A percentile compares a stretch with the other conserved stretches of the same genome.
phyloP scores from a whole-genome alignment of 345 rosid species.

The Arabidopsis suecica region DNA sequence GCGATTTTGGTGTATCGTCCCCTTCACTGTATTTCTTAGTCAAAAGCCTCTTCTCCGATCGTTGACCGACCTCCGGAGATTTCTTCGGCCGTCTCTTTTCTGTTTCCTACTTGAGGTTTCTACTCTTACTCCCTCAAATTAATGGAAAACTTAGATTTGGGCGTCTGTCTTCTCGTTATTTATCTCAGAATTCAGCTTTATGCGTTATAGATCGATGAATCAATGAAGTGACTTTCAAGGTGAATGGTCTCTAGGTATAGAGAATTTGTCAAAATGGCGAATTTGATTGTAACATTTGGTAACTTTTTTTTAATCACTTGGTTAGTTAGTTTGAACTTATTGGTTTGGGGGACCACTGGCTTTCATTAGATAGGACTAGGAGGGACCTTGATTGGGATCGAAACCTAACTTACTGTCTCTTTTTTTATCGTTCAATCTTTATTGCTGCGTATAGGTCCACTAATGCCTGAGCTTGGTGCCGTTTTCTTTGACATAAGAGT shows the following conservation, averaged over 20 bases:
- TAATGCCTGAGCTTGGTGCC: slow-evolving; percentile 18
- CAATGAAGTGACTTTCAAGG: not conserved
- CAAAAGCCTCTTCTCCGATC: slow-evolving; percentile 23
- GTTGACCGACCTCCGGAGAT: not conserved
- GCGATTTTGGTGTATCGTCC: slow-evolving; percentile 9
- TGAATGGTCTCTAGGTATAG: not conserved
- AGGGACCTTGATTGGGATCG: slow-evolving; percentile 43
- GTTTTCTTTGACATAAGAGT: slow-evolving; percentile 9
- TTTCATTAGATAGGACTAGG: not conserved
- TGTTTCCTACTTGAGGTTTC: slow-evolving; percentile 22
- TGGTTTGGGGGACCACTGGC: slow-evolving; percentile 34
- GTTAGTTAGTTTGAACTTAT: slow-evolving; percentile 19
- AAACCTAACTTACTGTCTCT: slow-evolving; percentile 43
- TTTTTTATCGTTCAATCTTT: slow-evolving; percentile 1
- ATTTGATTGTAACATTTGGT: slow-evolving; percentile 10
- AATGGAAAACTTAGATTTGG: not conserved
- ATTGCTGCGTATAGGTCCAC: slow-evolving; percentile 2
- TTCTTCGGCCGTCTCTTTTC: not conserved
- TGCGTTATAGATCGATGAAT: slow-evolving; percentile 8
- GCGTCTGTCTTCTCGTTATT: not conserved
- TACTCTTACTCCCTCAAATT: slow-evolving; percentile 21
- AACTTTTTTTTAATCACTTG: not conserved
- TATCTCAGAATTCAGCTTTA: not conserved
- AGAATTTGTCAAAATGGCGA: slow-evolving; percentile 7
- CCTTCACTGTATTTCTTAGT: slow-evolving; percentile 31